Evolutionary conservation across 2,329 filamentous ascomycete species (phyloP).

Genomic region (Talaromyces piceae): DNA sequence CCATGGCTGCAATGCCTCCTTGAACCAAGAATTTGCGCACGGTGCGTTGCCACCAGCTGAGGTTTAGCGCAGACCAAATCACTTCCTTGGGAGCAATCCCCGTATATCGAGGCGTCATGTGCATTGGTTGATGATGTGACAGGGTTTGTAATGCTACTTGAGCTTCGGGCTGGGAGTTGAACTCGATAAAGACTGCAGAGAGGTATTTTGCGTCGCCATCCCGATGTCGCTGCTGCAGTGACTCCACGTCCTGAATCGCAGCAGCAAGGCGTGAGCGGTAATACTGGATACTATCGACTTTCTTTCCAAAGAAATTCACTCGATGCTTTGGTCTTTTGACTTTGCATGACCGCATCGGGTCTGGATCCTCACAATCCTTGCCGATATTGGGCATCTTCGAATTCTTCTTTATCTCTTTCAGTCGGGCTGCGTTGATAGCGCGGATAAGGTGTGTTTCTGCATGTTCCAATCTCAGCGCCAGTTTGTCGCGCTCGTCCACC

Average conservation of each 20-base stretch:
- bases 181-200: constrained; percentile 83
- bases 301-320: constrained; percentile 64
- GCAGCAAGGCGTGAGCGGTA: constrained; percentile 66
- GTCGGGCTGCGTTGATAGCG: constrained; percentile 61
- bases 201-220: constrained; percentile 57
- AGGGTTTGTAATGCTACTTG: constrained; percentile 80
- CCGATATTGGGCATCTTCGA: constrained; percentile 16
- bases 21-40: constrained; percentile 62
- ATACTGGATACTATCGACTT: constrained; percentile 87
- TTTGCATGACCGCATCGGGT: constrained; percentile 21
- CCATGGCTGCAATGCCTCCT: constrained; percentile 63
- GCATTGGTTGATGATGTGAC: constrained; percentile 75
- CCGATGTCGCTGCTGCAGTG: constrained; percentile 58
- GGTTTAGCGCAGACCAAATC: constrained; percentile 76
- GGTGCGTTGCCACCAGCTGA: constrained; percentile 78
- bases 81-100: constrained; percentile 76
- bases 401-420: constrained; percentile 47
- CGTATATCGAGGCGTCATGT: constrained; percentile 80
- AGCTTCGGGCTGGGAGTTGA: constrained; percentile 70
- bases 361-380: constrained; percentile 23
- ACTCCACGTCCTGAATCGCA: constrained; percentile 62
- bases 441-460: constrained; percentile 84
- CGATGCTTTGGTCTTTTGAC: constrained; percentile 65
- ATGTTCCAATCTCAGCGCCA: constrained; percentile 69
- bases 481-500: constrained; percentile 71